Evolutionary conservation across 495 filamentous ascomycete species (phyloP).

Genomic region (Peziza echinospora): DNA sequence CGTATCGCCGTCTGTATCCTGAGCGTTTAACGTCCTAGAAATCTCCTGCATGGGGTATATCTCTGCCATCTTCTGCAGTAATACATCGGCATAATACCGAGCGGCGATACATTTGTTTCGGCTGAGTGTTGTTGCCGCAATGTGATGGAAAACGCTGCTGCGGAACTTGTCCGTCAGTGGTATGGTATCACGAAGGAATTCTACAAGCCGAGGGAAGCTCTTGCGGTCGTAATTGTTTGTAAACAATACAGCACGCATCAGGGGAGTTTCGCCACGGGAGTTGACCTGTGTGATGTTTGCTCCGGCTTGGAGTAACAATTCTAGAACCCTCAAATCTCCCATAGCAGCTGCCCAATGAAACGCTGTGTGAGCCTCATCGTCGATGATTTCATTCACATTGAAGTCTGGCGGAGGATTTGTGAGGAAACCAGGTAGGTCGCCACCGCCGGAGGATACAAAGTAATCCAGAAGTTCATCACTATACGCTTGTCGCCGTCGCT

Average conservation of each 20-base stretch:
- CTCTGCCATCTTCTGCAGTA: slow-evolving; percentile 62
- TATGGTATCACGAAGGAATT: slow-evolving; percentile 55
- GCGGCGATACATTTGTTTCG: slow-evolving; percentile 62
- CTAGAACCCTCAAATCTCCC: slow-evolving; percentile 83
- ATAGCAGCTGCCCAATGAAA: slow-evolving; percentile 97
- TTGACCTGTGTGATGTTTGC: slow-evolving; percentile 48
- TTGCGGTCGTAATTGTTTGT: slow-evolving; percentile 87
- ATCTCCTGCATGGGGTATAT: slow-evolving; percentile 29
- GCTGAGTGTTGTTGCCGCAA: slow-evolving; percentile 58
- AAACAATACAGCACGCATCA: slow-evolving; percentile 86
- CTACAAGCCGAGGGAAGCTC: slow-evolving; percentile 61
- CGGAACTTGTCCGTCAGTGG: slow-evolving; percentile 51
- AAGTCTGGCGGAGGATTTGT: slow-evolving; percentile 64
- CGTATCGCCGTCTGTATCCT: slow-evolving; percentile 71
- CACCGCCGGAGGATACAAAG: slow-evolving; percentile 60
- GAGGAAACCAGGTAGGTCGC: slow-evolving; percentile 34
- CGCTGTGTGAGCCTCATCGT: slow-evolving; percentile 69
- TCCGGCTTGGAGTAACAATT: slow-evolving; percentile 53
- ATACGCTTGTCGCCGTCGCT: slow-evolving; percentile 56
- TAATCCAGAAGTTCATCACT: slow-evolving; percentile 85
- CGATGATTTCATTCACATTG: slow-evolving; percentile 70
- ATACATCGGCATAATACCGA: slow-evolving; percentile 74
- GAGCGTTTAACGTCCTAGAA: slow-evolving; percentile 42
- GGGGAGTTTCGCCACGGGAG: slow-evolving; percentile 67
- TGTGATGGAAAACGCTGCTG: slow-evolving; percentile 79